Conservation (phyloP, 352 stramenopile species). For the Phytophthora capsici region DNA sequence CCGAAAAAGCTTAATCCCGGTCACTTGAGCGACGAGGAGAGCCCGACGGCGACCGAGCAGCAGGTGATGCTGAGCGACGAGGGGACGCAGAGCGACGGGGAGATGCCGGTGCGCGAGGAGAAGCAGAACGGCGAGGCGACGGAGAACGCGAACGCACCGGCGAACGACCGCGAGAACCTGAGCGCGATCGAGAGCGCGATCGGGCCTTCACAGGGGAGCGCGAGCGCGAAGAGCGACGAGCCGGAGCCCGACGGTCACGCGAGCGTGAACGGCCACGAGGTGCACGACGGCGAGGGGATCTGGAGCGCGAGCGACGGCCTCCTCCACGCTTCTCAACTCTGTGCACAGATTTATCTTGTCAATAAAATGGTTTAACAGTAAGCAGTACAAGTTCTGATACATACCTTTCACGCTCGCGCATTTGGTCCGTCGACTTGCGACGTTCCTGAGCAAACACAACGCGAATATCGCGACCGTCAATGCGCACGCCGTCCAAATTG, state of each 20-base stretch:
- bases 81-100: constrained; percentile 27
- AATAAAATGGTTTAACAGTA: background rate
- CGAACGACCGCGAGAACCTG: constrained; percentile 52
- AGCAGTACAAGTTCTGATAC: background rate
- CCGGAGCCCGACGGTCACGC: constrained; percentile 43
- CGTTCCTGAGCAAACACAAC: constrained; percentile 97
- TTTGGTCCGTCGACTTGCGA: constrained; percentile 95
- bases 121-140: constrained; percentile 36
- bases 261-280: constrained; percentile 56
- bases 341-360: background rate
- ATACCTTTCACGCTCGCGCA: constrained; percentile 89
- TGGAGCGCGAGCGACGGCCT: constrained; percentile 40
- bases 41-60: constrained; percentile 56
- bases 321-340: constrained; percentile 45
- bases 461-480: constrained; percentile 94
- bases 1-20: constrained; percentile 42
- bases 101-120: constrained; percentile 21
- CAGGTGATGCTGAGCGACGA: constrained; percentile 47
- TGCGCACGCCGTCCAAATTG: constrained; percentile 90
- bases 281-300: constrained; percentile 39
- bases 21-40: constrained; percentile 49
- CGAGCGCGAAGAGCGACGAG: constrained; percentile 56
- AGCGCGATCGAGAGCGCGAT: constrained; percentile 48
- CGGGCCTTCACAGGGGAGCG: constrained; percentile 58
- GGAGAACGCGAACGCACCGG: constrained; percentile 40